Percentiles rank a stretch among this genome's conserved stretches.
phyloP scores from a whole-genome alignment of 305 asterid genomes.

The Nicotiana rustica region DNA sequence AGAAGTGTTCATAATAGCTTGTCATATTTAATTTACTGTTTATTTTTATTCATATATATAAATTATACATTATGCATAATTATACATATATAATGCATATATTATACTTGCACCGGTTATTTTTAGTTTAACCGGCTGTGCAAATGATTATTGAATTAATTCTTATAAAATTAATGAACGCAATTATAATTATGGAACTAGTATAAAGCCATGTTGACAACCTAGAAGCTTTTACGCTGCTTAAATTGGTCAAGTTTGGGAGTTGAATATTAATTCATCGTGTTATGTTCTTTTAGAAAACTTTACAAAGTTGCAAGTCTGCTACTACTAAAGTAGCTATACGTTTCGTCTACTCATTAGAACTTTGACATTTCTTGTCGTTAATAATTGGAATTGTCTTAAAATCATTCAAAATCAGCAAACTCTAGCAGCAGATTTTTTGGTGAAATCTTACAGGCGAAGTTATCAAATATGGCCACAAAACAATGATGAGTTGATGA shows the following conservation, averaged over 20 bases:
- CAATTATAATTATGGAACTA: not conserved
- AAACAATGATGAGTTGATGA: not conserved
- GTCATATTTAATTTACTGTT: too few relatives aligned
- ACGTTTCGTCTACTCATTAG: constrained; percentile 24
- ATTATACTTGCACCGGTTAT: too few relatives aligned
- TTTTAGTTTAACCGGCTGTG: too few relatives aligned
- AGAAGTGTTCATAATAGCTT: too few relatives aligned
- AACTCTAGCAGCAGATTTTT: not conserved
- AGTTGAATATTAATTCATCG: not conserved
- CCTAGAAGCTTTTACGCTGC: not conserved
- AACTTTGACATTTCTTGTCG: constrained; percentile 28
- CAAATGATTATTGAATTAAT: too few relatives aligned
- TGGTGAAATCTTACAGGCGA: not conserved
- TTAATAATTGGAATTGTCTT: constrained; percentile 27
- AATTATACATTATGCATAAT: too few relatives aligned
- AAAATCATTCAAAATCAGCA: constrained; percentile 10
- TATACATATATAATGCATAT: too few relatives aligned
- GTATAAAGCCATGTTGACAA: not conserved
- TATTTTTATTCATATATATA: too few relatives aligned
- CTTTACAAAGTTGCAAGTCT: not conserved
- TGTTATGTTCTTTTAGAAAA: not conserved
- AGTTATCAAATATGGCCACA: not conserved
- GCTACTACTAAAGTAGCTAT: not conserved
- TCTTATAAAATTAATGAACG: not conserved
- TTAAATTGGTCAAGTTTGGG: not conserved